Evolutionary conservation across 768 basidiomycete species (phyloP).

Genomic region (Mycena floridula): DNA sequence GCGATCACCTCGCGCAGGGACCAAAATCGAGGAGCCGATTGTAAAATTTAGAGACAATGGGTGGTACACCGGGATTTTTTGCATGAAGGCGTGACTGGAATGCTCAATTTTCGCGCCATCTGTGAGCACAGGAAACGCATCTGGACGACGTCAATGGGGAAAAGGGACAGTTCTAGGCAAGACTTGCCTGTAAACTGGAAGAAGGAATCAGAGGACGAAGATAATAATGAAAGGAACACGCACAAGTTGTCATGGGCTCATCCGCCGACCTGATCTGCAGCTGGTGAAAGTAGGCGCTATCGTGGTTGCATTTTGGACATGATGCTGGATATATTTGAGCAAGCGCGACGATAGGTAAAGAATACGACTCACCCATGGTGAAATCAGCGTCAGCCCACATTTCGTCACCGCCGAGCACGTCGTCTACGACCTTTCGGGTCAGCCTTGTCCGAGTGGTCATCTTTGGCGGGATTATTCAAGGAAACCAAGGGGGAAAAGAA

Average conservation of each 20-base stretch:
- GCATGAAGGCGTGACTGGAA: no score
- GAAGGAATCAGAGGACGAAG: not conserved
- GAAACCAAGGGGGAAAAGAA: not conserved
- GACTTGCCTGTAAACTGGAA: constrained; percentile 55
- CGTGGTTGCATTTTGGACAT: constrained; percentile 78
- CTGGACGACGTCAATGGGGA: constrained; percentile 22
- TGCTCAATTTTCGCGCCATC: constrained; percentile 70
- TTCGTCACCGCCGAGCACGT: constrained; percentile 91
- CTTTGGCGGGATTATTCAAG: constrained; percentile 29
- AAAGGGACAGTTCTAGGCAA: not conserved
- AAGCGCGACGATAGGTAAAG: not conserved
- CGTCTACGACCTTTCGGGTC: constrained; percentile 88
- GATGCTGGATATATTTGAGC: constrained; percentile 28
- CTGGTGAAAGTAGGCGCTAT: constrained; percentile 90
- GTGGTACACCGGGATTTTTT: no score
- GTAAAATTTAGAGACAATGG: no score
- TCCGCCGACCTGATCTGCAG: constrained; percentile 93
- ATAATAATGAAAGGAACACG: constrained; percentile 12
- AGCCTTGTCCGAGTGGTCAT: constrained; percentile 88
- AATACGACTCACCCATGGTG: constrained; percentile 52
- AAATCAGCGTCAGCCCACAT: constrained; percentile 93
- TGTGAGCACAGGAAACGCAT: constrained; percentile 56
- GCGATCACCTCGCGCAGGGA: no score
- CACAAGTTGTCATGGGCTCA: constrained; percentile 80
- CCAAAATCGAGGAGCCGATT: no score